phyloP scores from a whole-genome alignment of 1,139 yeast species.

The Taphrina flavorubra region DNA sequence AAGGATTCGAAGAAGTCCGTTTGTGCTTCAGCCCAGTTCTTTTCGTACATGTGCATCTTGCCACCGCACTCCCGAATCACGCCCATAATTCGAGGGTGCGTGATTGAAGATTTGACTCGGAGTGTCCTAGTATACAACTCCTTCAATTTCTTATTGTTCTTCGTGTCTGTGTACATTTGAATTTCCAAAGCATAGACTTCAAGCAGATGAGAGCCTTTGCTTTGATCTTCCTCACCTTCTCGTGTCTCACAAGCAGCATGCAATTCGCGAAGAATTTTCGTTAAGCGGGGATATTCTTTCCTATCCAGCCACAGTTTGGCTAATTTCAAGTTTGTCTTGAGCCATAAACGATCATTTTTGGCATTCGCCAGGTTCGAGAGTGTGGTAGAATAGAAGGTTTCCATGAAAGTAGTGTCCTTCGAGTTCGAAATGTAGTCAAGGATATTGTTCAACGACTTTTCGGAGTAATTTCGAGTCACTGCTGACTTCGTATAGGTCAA shows the following conservation, averaged over 20 bases:
- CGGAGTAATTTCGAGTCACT: constrained; percentile 59
- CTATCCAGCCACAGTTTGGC: constrained; percentile 58
- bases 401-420: constrained; percentile 48
- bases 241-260: constrained; percentile 52
- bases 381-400: constrained; percentile 50
- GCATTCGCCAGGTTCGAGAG: constrained; percentile 49
- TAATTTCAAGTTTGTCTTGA: constrained; percentile 62
- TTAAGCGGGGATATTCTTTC: constrained; percentile 49
- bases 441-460: constrained; percentile 66
- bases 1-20: constrained; percentile 73
- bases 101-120: constrained; percentile 64
- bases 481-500: constrained; percentile 50
- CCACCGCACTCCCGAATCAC: constrained; percentile 78
- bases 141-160: constrained; percentile 56
- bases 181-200: constrained; percentile 74
- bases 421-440: constrained; percentile 56
- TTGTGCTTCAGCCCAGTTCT: constrained; percentile 67
- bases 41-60: constrained; percentile 64
- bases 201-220: constrained; percentile 54
- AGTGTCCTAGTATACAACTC: constrained; percentile 60
- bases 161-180: constrained; percentile 56
- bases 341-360: constrained; percentile 61
- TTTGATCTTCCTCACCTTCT: constrained; percentile 47
- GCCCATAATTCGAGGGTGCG: constrained; percentile 76
- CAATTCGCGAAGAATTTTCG: constrained; percentile 54